Conservation (phyloP, 1,284 basidiomycete genomes). For the Trichosporon inkin region DNA sequence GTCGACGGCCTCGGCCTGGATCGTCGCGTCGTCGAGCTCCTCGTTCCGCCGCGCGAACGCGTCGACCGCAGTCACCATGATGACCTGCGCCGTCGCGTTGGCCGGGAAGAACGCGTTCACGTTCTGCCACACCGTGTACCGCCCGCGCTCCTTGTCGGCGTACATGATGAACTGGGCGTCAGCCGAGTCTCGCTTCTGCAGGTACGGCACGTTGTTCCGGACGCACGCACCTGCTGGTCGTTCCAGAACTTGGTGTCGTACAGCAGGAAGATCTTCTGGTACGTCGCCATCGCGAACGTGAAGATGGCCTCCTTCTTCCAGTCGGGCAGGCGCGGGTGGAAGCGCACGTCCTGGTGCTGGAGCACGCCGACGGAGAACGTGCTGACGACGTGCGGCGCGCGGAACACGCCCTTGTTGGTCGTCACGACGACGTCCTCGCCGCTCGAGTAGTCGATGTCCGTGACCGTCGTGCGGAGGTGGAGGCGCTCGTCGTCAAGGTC, state of each 20-base stretch:
- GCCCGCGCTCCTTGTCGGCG: slow-evolving; percentile 60
- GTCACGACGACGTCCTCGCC: slow-evolving; percentile 52
- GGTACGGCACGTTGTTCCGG: too few relatives aligned
- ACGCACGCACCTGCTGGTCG: slow-evolving; percentile 56
- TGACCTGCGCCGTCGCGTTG: slow-evolving; percentile 40
- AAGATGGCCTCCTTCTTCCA: slow-evolving; percentile 66
- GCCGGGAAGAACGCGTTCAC: slow-evolving; percentile 64
- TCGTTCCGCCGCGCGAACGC: slow-evolving; percentile 56
- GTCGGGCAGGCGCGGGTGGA: slow-evolving; percentile 58
- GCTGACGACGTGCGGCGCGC: slow-evolving; percentile 58
- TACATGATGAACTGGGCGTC: slow-evolving; percentile 59
- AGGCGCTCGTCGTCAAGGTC: slow-evolving; percentile 56
- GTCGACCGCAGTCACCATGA: slow-evolving; percentile 65
- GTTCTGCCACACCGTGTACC: slow-evolving; percentile 67
- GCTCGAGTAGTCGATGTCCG: slow-evolving; percentile 54
- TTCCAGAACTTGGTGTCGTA: slow-evolving; percentile 67
- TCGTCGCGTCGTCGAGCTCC: slow-evolving; percentile 53
- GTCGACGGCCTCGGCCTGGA: slow-evolving; percentile 57
- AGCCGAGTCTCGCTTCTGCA: not conserved
- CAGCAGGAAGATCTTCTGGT: slow-evolving; percentile 67
- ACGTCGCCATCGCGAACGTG: slow-evolving; percentile 62
- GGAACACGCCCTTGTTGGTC: slow-evolving; percentile 52
- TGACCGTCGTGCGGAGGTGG: slow-evolving; percentile 57
- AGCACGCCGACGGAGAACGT: slow-evolving; percentile 60
- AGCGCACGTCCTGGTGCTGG: slow-evolving; percentile 60